Evolutionary conservation across 2,329 filamentous ascomycete genomes (phyloP), one percentile per base, ranked within the genome.

Genomic region (Nakataea oryzae): DNA sequence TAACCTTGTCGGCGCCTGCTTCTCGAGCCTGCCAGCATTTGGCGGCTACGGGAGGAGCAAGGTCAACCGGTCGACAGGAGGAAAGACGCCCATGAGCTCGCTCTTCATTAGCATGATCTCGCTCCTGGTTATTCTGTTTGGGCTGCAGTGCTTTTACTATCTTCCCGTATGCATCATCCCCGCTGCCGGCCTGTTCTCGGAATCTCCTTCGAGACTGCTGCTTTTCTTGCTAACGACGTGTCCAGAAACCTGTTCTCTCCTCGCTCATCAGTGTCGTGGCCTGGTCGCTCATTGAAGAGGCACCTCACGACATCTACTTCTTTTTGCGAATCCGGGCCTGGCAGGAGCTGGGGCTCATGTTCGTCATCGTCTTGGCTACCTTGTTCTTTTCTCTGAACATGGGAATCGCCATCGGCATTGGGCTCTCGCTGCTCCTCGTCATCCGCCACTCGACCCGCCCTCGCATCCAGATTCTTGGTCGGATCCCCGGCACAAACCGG

Each of bases 41-140:
- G 95, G 95, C 24, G 95, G 95, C 11, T 99, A 99, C 71, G 95
- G 93, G 12, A 83, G 95, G 71, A 97, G 92, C 75, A 97, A 97
- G 74, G 89, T 99, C 67, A 97, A 97, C 76, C 88, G 88, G 66
- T 89, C 89, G 59, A 97, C 95, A 1, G 95, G 95, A 47, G 93
- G 91, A 32, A 90, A 88, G 73, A 97, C 90, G 1, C 93, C 93
- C 0, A 96, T 97, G 89, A 95, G 90, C 75, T 96, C 90, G 65
- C 84, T 99, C 50, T 85, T 97, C 59, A 76, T 99, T 62, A 92
- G 89, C 64, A 66, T 93, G 55, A 89, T 97, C 68, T 91, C 93
- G 0, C 77, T 97, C 27, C 75, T 96, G 58, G 91, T 88, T 70
- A 88, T 96, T 58, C 71, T 91, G 54, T 95, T 91, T 70, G 78